Evolutionary conservation across 2,329 filamentous ascomycete genomes (phyloP).

Genomic region (Boeremia lycopersici): DNA sequence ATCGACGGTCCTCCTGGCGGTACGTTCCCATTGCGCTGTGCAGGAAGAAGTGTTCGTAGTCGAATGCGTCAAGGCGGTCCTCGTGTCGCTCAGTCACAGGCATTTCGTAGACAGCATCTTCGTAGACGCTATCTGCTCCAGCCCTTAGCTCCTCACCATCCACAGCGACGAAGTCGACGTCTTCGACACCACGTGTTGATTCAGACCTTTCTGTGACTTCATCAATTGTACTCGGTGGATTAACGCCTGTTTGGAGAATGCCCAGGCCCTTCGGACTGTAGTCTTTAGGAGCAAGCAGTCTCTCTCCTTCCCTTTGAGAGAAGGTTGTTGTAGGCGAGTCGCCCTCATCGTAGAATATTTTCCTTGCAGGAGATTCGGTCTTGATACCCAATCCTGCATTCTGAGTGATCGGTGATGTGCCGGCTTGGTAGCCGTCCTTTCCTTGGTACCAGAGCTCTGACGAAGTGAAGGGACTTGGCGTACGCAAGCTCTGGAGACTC

Average conservation of each 20-base stretch:
- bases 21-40: constrained; percentile 88
- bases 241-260: constrained; percentile 28
- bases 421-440: constrained; percentile 37
- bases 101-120: constrained; percentile 52
- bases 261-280: constrained; percentile 17
- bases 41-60: constrained; percentile 94
- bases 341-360: constrained; percentile 28
- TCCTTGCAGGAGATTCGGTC: constrained; percentile 31
- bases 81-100: constrained; percentile 70
- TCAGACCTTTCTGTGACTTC: constrained; percentile 31
- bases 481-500: constrained; percentile 76
- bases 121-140: constrained; percentile 49
- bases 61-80: constrained; percentile 91
- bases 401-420: constrained; percentile 29
- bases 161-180: constrained; percentile 49
- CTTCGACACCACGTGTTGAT: constrained; percentile 33
- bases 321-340: constrained; percentile 20
- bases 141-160: constrained; percentile 34
- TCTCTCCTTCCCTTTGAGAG: constrained; percentile 28
- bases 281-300: constrained; percentile 11
- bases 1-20: constrained; percentile 61
- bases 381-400: constrained; percentile 41
- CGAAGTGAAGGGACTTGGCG: constrained; percentile 79
- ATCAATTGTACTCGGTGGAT: constrained; percentile 26
- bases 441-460: constrained; percentile 64